Evolutionary conservation across 352 stramenopile species (phyloP).

Genomic region (Phytophthora podocarpi): DNA sequence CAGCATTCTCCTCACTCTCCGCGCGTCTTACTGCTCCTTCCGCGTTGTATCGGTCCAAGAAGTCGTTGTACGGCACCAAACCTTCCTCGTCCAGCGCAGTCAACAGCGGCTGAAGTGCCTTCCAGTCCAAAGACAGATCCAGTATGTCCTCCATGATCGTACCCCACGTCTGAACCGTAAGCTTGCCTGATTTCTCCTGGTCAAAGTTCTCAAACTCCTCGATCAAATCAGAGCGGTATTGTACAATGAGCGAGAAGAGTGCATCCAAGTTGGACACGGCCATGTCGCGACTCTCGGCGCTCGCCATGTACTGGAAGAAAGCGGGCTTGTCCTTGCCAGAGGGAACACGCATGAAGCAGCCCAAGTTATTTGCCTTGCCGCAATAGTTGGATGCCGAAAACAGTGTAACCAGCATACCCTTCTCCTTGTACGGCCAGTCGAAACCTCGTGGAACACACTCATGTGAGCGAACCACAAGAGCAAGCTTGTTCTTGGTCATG

Average conservation of each 20-base stretch:
- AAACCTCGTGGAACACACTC: conserved; percentile 85
- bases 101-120: conserved; percentile 73
- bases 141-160: conserved; percentile 81
- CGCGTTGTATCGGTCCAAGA: conserved; percentile 80
- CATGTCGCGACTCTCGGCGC: conserved; percentile 79
- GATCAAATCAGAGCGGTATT: conserved; percentile 68
- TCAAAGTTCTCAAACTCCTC: conserved; percentile 70
- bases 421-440: conserved; percentile 80
- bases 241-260: conserved; percentile 86
- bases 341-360: conserved; percentile 86
- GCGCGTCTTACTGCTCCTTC: conserved; percentile 39
- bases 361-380: conserved; percentile 84
- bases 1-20: conserved; percentile 28
- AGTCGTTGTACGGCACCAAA: conserved; percentile 73
- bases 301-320: conserved; percentile 91
- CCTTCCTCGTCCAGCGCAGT: conserved; percentile 73
- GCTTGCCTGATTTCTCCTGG: conserved; percentile 37
- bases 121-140: conserved; percentile 82
- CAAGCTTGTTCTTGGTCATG: conserved; percentile 85
- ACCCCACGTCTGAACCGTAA: conserved; percentile 61
- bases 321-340: conserved; percentile 72
- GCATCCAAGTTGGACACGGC: conserved; percentile 81
- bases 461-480: conserved; percentile 84
- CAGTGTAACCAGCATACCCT: conserved; percentile 86
- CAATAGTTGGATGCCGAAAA: conserved; percentile 91